Evolutionary conservation across 352 stramenopile species (phyloP).

Genomic region (Sclerospora graminicola): DNA sequence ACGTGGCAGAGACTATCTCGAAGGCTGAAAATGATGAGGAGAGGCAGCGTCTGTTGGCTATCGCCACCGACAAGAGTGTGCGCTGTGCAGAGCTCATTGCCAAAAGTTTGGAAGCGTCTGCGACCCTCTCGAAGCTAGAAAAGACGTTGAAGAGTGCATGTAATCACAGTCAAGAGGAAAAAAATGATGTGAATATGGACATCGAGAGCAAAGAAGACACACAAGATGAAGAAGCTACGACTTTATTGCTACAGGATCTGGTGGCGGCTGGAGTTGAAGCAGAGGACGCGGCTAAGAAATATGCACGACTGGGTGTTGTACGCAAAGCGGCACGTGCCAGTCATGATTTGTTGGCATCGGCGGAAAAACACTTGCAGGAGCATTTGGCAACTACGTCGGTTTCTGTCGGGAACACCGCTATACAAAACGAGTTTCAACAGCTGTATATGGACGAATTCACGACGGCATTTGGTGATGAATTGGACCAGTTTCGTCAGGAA

Average conservation of each 20-base stretch:
- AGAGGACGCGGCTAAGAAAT: slow-evolving; percentile 36
- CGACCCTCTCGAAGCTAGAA: slow-evolving; percentile 37
- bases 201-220: slow-evolving; percentile 8
- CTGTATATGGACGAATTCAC: slow-evolving; percentile 85
- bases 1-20: slow-evolving; percentile 17
- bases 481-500: slow-evolving; percentile 79
- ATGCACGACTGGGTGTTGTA: slow-evolving; percentile 35
- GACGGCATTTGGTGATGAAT: slow-evolving; percentile 69
- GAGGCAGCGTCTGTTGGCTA: slow-evolving; percentile 27
- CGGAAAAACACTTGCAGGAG: slow-evolving; percentile 34
- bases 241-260: slow-evolving; percentile 48
- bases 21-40: slow-evolving; percentile 15
- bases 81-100: slow-evolving; percentile 72
- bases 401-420: slow-evolving; percentile 4
- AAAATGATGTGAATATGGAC: slow-evolving; percentile 12
- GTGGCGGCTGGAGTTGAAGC: slow-evolving; percentile 39
- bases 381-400: slow-evolving; percentile 6
- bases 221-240: slow-evolving; percentile 26
- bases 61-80: slow-evolving; percentile 43
- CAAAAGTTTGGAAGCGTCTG: slow-evolving; percentile 41
- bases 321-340: slow-evolving; percentile 45
- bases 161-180: slow-evolving; percentile 10
- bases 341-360: slow-evolving; percentile 33
- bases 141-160: slow-evolving; percentile 25
- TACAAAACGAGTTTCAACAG: slow-evolving; percentile 53